These are phyloP conservation scores for Penicillium sp. DNA, from an alignment of 2,329 filamentous ascomycete species.

Conservation along the genomic window DNA sequence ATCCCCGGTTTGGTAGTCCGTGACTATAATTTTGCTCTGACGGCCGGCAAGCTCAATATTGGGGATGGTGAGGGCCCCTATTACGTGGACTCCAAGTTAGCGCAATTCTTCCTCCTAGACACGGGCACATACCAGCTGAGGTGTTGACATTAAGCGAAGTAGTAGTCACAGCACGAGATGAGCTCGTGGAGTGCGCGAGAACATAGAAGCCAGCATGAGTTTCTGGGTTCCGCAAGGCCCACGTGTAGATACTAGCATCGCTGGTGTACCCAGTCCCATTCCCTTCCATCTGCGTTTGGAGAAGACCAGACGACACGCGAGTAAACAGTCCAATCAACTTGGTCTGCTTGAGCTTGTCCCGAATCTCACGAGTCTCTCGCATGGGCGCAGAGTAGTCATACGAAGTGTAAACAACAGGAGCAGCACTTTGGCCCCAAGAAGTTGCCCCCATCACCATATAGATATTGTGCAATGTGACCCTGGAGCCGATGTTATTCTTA, in stretches of 20 bases:
- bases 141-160: slow-evolving; percentile 45
- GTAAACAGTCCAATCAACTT: slow-evolving; percentile 50
- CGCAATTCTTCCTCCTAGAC: background rate
- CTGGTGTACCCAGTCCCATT: slow-evolving; percentile 46
- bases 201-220: slow-evolving; percentile 46
- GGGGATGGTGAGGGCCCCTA: slow-evolving; percentile 26
- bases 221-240: slow-evolving; percentile 46
- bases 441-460: slow-evolving; percentile 51
- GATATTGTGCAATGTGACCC: slow-evolving; percentile 42
- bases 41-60: slow-evolving; percentile 45
- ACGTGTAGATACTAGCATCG: slow-evolving; percentile 40
- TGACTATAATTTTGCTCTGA: slow-evolving; percentile 49
- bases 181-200: slow-evolving; percentile 41
- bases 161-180: slow-evolving; percentile 38
- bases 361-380: slow-evolving; percentile 47
- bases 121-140: slow-evolving; percentile 34
- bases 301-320: slow-evolving; percentile 43
- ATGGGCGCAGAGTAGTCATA: slow-evolving; percentile 45
- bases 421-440: slow-evolving; percentile 47
- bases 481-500: slow-evolving; percentile 48
- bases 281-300: slow-evolving; percentile 47
- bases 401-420: slow-evolving; percentile 43
- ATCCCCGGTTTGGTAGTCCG: slow-evolving; percentile 44
- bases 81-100: slow-evolving; percentile 11
- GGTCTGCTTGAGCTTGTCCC: slow-evolving; percentile 47